Percentiles rank a stretch among this genome's conserved stretches.
phyloP scores from a whole-genome alignment of 805 yeast species.

The Teunomyces lycoperdinae region DNA sequence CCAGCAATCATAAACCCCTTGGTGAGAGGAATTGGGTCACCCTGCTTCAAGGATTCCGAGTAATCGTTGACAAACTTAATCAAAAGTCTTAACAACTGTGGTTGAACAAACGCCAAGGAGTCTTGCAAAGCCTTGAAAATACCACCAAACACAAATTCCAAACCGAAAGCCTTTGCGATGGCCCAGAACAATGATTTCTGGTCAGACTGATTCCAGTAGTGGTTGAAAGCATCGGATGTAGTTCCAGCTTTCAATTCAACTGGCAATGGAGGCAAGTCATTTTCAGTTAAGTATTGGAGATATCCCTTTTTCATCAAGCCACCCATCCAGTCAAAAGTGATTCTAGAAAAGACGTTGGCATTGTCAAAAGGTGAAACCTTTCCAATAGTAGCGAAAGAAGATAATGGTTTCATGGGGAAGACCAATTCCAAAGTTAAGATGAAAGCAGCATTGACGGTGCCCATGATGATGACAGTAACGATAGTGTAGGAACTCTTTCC shows the following conservation, averaged over 20 bases:
- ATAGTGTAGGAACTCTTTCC: slow-evolving; percentile 28
- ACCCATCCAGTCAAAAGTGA: slow-evolving; percentile 92
- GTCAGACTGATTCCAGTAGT: slow-evolving; percentile 60
- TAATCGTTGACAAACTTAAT: slow-evolving; percentile 52
- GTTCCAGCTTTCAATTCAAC: slow-evolving; percentile 53
- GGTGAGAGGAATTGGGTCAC: slow-evolving; percentile 58
- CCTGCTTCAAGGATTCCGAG: slow-evolving; percentile 29
- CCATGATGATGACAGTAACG: slow-evolving; percentile 35
- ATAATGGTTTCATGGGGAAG: slow-evolving; percentile 29
- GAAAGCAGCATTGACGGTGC: slow-evolving; percentile 35
- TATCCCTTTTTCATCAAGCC: slow-evolving; percentile 78
- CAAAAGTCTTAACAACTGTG: slow-evolving; percentile 69
- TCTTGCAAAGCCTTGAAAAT: slow-evolving; percentile 73
- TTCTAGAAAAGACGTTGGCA: slow-evolving; percentile 62
- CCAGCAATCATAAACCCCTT: slow-evolving; percentile 73
- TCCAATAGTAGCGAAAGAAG: slow-evolving; percentile 1
- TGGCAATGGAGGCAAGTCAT: slow-evolving; percentile 82
- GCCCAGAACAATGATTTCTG: slow-evolving; percentile 55
- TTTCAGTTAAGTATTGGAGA: slow-evolving; percentile 48
- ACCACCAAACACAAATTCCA: slow-evolving; percentile 67
- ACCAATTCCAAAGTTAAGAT: slow-evolving; percentile 45
- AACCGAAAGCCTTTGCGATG: slow-evolving; percentile 69
- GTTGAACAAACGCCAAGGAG: slow-evolving; percentile 77
- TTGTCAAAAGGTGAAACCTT: slow-evolving; percentile 42
- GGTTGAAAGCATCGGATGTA: slow-evolving; percentile 49